phyloP scores from a whole-genome alignment of 352 stramenopile genomes.

The Globisporangium camurandrum region DNA sequence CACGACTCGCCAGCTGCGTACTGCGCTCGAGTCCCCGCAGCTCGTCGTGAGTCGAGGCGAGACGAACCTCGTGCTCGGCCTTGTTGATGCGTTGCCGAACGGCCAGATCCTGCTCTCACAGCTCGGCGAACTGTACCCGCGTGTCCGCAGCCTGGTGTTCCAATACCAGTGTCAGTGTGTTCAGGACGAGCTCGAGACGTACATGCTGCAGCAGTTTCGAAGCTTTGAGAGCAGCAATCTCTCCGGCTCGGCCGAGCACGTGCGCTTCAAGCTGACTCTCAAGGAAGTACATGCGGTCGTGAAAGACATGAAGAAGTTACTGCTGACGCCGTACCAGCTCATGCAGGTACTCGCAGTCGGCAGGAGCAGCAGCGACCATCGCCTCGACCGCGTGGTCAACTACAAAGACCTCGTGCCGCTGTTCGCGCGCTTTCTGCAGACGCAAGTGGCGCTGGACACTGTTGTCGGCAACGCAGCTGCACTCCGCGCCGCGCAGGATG shows the following conservation, averaged over 20 bases:
- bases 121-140: conserved; percentile 30
- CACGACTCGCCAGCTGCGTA: conserved; percentile 34
- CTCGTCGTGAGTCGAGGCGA: conserved; percentile 49
- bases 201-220: conserved; percentile 43
- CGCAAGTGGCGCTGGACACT: conserved; percentile 22
- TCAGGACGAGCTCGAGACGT: conserved; percentile 23
- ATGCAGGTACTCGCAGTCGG: conserved; percentile 28
- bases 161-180: conserved; percentile 49
- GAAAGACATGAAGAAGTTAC: conserved; percentile 41
- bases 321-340: conserved; percentile 42
- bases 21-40: conserved; percentile 37
- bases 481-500: conserved; percentile 14
- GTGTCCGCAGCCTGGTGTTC: conserved; percentile 48
- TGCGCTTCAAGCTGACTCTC: conserved; percentile 37
- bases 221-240: conserved; percentile 41
- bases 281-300: conserved; percentile 35
- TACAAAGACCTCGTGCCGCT: conserved; percentile 31
- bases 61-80: conserved; percentile 42
- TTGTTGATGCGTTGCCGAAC: conserved; percentile 20
- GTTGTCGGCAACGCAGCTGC: conserved; percentile 20
- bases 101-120: conserved; percentile 26
- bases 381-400: conserved; percentile 27
- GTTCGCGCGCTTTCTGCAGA: conserved; percentile 19
- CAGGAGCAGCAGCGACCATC: conserved; percentile 9
- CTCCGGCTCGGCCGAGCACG: conserved; percentile 33